Evolutionary conservation across 2,329 filamentous ascomycete species (phyloP).

Genomic region (Amylocarpus encephaloides): DNA sequence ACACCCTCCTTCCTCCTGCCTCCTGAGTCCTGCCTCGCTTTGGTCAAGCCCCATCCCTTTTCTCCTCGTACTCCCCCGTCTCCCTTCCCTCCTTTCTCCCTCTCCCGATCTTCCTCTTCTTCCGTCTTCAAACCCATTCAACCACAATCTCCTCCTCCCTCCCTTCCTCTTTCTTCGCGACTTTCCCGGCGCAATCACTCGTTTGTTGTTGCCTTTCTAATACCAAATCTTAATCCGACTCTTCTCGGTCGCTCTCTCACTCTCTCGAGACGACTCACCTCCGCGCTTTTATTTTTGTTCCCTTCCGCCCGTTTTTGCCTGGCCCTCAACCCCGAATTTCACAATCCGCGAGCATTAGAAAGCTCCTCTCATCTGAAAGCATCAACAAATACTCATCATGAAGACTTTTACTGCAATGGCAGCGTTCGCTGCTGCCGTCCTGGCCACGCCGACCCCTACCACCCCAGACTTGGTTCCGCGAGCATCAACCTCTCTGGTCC

Average conservation of each 20-base stretch:
- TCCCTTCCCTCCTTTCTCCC: background rate
- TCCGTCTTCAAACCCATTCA: slow-evolving; percentile 2
- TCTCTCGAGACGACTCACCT: slow-evolving; percentile 18
- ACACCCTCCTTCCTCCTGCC: too few species aligned
- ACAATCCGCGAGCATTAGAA: background rate
- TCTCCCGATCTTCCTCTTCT: background rate
- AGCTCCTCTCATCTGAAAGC: background rate
- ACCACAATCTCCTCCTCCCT: slow-evolving; percentile 1
- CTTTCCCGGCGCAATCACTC: slow-evolving; percentile 15
- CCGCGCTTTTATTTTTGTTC: slow-evolving; percentile 3
- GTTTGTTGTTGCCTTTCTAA: slow-evolving; percentile 20
- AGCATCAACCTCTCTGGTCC: slow-evolving; percentile 20
- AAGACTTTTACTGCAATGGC: slow-evolving; percentile 27
- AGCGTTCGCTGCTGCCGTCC: slow-evolving; percentile 24
- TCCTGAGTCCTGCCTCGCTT: too few species aligned
- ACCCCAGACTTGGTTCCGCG: slow-evolving; percentile 12
- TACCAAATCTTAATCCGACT: slow-evolving; percentile 14
- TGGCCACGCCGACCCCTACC: slow-evolving; percentile 18
- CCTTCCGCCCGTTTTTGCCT: slow-evolving; percentile 1
- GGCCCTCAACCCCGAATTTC: background rate
- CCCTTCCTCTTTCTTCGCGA: background rate
- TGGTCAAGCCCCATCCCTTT: too few species aligned
- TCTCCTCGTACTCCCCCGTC: background rate
- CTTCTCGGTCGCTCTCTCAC: slow-evolving; percentile 20
- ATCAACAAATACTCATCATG: slow-evolving; percentile 18